Evolutionary conservation across 768 basidiomycete species (phyloP).

Genomic region (Naganishia vishniacii): DNA sequence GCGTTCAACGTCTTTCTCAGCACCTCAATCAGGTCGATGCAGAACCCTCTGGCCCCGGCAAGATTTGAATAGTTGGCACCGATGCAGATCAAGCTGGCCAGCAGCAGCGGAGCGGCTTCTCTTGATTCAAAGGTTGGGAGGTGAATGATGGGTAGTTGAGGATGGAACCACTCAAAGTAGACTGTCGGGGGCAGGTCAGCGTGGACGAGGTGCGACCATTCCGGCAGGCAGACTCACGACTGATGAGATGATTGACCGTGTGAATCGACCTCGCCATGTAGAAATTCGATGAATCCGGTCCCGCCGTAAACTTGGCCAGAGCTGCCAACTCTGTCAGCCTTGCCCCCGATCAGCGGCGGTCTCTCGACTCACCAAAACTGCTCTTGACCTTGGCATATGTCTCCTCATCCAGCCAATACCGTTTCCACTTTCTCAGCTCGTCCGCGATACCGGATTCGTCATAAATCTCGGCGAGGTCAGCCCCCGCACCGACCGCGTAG

Average conservation of each 20-base stretch:
- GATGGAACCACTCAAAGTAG: slow-evolving; percentile 23
- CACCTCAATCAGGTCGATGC: slow-evolving; percentile 24
- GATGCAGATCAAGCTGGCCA: slow-evolving; percentile 20
- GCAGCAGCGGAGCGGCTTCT: slow-evolving; percentile 15
- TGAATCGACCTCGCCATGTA: slow-evolving; percentile 21
- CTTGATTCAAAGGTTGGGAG: slow-evolving; percentile 20
- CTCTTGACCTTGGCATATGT: slow-evolving; percentile 17
- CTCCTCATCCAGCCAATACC: slow-evolving; percentile 23
- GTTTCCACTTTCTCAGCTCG: slow-evolving; percentile 12
- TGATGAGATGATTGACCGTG: slow-evolving; percentile 24
- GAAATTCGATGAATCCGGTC: slow-evolving; percentile 22
- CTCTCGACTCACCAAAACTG: slow-evolving; percentile 21
- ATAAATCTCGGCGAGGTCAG: slow-evolving; percentile 13
- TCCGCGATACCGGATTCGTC: slow-evolving; percentile 11
- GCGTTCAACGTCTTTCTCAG: slow-evolving; percentile 24
- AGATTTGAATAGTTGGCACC: slow-evolving; percentile 22
- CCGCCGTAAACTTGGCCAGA: slow-evolving; percentile 18
- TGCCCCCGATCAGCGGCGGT: not conserved
- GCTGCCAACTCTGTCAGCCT: slow-evolving; percentile 8
- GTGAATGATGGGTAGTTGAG: slow-evolving; percentile 19
- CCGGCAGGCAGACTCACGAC: slow-evolving; percentile 3
- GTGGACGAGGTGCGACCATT: not conserved
- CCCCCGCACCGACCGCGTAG: slow-evolving; percentile 12
- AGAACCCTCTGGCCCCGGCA: slow-evolving; percentile 16
- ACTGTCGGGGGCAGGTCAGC: not conserved